These are phyloP conservation scores for Discostella stelligera DNA, from an alignment of 352 stramenopile species.

Conservation along the genomic window DNA sequence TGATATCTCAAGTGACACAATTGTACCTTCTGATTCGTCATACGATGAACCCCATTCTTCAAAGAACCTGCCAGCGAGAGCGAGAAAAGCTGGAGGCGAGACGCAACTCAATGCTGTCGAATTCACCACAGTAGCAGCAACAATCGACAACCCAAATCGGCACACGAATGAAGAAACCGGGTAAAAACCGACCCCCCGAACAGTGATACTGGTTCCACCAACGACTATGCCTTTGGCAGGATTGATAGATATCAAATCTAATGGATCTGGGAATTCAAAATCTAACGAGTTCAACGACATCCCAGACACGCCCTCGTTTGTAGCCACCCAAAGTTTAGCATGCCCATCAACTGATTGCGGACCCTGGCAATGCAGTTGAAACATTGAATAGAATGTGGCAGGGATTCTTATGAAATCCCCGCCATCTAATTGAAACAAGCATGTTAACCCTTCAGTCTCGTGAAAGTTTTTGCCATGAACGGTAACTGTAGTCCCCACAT, in stretches of 20 bases:
- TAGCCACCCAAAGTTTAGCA: conserved; percentile 26
- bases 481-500: conserved; percentile 20
- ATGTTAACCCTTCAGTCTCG: conserved; percentile 10
- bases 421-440: conserved; percentile 22
- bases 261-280: conserved; percentile 22
- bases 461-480: conserved; percentile 29
- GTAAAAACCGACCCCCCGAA: conserved; percentile 17
- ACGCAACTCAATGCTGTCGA: conserved; percentile 15
- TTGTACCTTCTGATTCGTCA: neutral
- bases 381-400: conserved; percentile 21
- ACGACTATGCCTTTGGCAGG: conserved; percentile 6
- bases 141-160: conserved; percentile 29
- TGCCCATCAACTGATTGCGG: conserved; percentile 16
- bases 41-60: conserved; percentile 10
- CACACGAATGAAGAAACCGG: conserved; percentile 6
- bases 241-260: conserved; percentile 17
- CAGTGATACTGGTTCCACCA: conserved; percentile 25
- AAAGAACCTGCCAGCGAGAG: conserved; percentile 1
- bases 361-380: conserved; percentile 18
- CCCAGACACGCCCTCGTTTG: conserved; percentile 10
- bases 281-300: conserved; percentile 24
- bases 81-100: conserved; percentile 14
- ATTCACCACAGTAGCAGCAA: conserved; percentile 12
- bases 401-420: conserved; percentile 12
- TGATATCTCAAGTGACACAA: conserved; percentile 27